Evolutionary conservation across 2,329 filamentous ascomycete species (phyloP).

Genomic region (Xylaria sp.): DNA sequence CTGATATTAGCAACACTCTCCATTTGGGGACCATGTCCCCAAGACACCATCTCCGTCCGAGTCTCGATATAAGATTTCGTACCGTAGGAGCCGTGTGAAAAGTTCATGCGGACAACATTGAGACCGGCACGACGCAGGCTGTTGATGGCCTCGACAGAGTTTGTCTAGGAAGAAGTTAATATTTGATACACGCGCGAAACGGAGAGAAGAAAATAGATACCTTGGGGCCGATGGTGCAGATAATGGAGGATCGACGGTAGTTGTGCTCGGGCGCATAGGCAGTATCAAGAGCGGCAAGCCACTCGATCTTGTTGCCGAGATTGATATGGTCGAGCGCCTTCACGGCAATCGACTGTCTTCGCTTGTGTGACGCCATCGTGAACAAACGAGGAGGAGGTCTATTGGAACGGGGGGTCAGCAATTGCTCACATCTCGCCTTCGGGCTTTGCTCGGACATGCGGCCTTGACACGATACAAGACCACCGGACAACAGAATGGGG

Average conservation of each 20-base stretch:
- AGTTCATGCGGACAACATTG: slow-evolving; percentile 99
- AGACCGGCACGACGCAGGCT: slow-evolving; percentile 88
- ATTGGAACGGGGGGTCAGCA: too few relatives aligned
- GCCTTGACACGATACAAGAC: neutral
- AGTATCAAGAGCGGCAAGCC: slow-evolving; percentile 81
- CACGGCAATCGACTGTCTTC: slow-evolving; percentile 56
- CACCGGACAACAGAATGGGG: neutral
- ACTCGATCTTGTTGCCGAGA: slow-evolving; percentile 75
- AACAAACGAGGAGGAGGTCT: neutral
- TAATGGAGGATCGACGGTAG: slow-evolving; percentile 97
- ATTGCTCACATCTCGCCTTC: neutral
- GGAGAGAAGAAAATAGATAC: too few relatives aligned
- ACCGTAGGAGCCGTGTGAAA: slow-evolving; percentile 86
- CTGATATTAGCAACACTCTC: slow-evolving; percentile 14
- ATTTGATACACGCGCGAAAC: too few relatives aligned
- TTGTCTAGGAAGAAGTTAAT: slow-evolving; percentile 66
- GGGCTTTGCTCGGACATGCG: neutral
- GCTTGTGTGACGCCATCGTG: slow-evolving; percentile 39
- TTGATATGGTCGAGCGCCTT: slow-evolving; percentile 88
- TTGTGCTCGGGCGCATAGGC: slow-evolving; percentile 87
- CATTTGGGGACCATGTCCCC: neutral
- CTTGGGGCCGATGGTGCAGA: slow-evolving; percentile 98
- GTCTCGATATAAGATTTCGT: slow-evolving; percentile 10
- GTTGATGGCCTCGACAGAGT: slow-evolving; percentile 97
- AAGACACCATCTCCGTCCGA: neutral